Evolutionary conservation across 2,329 filamentous ascomycete genomes (phyloP), one percentile per base, ranked within the genome.

Genomic region (Sarocladiaceae sp.): DNA sequence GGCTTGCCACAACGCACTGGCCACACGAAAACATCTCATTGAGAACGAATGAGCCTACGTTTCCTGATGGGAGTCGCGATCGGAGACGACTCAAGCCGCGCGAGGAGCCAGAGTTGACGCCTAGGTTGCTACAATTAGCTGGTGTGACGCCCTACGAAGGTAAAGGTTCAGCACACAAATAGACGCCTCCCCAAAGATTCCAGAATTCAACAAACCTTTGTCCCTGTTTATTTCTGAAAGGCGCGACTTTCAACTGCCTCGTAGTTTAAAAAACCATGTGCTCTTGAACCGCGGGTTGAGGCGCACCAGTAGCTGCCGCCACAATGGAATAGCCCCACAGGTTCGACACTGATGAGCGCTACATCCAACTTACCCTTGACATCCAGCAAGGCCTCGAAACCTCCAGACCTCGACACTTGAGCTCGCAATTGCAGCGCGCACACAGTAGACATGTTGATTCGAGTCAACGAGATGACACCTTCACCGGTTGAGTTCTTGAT

Each of bases 1-100:
- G 48, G 22, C 54, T 55, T 4, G 60, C 54, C 0, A 66, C 64
- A 2, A 66, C 64, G 4, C 62, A 66, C 49, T 67, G 64, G 64
- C 63, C 64, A n/a, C n/a, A n/a, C n/a, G n/a, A n/a, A n/a, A n/a
- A n/a, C n/a, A n/a, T n/a, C n/a, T n/a, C n/a, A n/a, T n/a, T n/a
- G n/a, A n/a, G n/a, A n/a, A n/a, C n/a, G n/a, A n/a, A n/a, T n/a
- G n/a, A n/a, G n/a, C n/a, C n/a, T n/a, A n/a, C n/a, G n/a, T n/a
- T n/a, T n/a, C n/a, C n/a, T n/a, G n/a, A n/a, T n/a, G n/a, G n/a
- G n/a, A n/a, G n/a, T n/a, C n/a, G n/a, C n/a, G n/a, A n/a, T n/a
- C n/a, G n/a, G n/a, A n/a, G n/a, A n/a, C n/a, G n/a, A n/a, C n/a
- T n/a, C n/a, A n/a, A n/a, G n/a, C n/a, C n/a, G n/a, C n/a, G n/a